phyloP scores from a whole-genome alignment of 805 yeast species.

The Kodamaea kakaduensis region DNA sequence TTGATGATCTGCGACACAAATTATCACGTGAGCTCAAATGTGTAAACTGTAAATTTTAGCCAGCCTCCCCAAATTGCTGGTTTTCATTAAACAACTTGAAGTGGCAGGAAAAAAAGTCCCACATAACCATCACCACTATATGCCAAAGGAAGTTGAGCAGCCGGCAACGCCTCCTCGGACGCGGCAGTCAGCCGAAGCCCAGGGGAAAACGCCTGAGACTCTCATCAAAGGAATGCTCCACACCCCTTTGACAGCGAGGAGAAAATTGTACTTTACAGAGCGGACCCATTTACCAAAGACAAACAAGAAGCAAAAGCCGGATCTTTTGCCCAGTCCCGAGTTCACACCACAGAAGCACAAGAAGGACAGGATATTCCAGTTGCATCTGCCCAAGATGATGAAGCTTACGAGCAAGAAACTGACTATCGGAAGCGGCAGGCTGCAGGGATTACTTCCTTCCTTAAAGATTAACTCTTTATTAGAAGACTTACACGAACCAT shows the following conservation, averaged over 20 bases:
- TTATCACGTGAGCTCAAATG: no score
- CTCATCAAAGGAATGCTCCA: slow-evolving; percentile 7
- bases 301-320: slow-evolving; percentile 9
- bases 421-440: slow-evolving; percentile 12
- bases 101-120: neutral
- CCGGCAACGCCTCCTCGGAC: slow-evolving; percentile 12
- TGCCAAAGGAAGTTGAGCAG: slow-evolving; percentile 4
- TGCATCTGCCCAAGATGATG: slow-evolving; percentile 6
- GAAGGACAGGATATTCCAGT: slow-evolving; percentile 9
- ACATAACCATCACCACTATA: neutral
- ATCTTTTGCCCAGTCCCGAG: slow-evolving; percentile 10
- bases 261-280: slow-evolving; percentile 3
- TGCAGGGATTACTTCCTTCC: slow-evolving; percentile 8
- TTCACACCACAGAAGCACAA: slow-evolving; percentile 10
- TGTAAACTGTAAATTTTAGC: no score
- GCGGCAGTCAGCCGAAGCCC: neutral
- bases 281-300: neutral
- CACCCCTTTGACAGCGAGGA: slow-evolving; percentile 6
- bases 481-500: slow-evolving; percentile 4
- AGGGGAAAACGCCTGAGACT: slow-evolving; percentile 6
- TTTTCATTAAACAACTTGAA: slow-evolving; percentile 7
- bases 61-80: no score
- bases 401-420: slow-evolving; percentile 10
- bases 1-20: no score
- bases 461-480: slow-evolving; percentile 7